Conservation (phyloP, 2,329 filamentous ascomycete species). For the Colletotrichum tropicale region DNA sequence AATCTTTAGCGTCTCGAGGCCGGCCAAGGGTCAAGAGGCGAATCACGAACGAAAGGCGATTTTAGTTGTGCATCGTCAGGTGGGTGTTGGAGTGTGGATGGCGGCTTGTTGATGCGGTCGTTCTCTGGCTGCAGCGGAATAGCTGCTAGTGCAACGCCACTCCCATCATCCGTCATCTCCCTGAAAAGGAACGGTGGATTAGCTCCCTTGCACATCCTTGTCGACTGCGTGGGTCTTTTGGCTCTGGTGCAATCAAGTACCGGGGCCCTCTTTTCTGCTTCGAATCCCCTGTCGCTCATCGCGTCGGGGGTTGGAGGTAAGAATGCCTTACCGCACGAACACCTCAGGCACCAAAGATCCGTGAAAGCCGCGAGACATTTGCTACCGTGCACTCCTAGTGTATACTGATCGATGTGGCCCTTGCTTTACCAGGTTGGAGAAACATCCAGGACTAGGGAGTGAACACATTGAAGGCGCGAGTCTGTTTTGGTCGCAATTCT, state of each 20-base stretch:
- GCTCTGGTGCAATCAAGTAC: slow-evolving; percentile 20
- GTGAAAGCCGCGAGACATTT: slow-evolving; percentile 13
- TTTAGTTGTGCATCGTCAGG: background rate
- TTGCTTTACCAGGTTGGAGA: background rate
- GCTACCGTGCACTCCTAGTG: background rate
- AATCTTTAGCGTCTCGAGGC: slow-evolving; percentile 2
- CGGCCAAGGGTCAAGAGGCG: background rate
- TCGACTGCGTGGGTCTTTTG: background rate
- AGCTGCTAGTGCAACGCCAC: slow-evolving; percentile 19
- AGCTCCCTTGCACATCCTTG: slow-evolving; percentile 12
- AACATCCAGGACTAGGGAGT: background rate
- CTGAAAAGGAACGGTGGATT: slow-evolving; percentile 20
- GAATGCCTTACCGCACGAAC: background rate
- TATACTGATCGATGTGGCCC: background rate
- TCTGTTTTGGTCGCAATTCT: background rate
- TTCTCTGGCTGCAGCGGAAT: slow-evolving; percentile 20
- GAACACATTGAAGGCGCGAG: background rate
- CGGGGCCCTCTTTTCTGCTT: slow-evolving; percentile 7
- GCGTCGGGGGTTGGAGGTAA: background rate
- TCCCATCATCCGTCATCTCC: slow-evolving; percentile 24
- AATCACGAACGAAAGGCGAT: background rate
- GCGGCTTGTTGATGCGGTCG: background rate
- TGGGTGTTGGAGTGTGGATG: background rate
- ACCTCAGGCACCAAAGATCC: slow-evolving; percentile 8
- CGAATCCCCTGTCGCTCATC: background rate